These are phyloP conservation scores for Auricularia sp. DNA, from an alignment of 768 basidiomycete species.

Conservation along the genomic window DNA sequence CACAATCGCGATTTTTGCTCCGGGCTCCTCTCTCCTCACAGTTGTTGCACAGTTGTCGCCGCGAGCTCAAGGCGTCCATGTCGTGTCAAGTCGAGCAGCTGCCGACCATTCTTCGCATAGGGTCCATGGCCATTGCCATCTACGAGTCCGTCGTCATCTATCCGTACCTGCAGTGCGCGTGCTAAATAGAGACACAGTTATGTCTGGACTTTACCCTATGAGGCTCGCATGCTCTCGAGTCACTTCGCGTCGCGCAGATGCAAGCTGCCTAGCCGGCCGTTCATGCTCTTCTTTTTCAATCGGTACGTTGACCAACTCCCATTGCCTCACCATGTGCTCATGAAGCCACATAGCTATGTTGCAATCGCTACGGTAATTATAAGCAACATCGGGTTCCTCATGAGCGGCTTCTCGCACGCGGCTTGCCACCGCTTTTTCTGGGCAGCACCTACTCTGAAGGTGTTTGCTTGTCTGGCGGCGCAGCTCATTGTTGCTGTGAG, in stretches of 20 bases:
- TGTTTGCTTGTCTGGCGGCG: neutral
- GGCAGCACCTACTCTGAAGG: neutral
- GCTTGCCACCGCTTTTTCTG: neutral
- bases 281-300: neutral
- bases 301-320: neutral
- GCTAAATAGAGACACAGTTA: neutral
- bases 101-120: neutral
- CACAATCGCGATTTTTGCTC: no score
- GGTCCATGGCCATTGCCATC: neutral
- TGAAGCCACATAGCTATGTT: neutral
- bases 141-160: neutral
- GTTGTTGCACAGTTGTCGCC: no score
- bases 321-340: neutral
- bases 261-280: neutral
- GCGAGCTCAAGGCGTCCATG: neutral
- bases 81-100: neutral
- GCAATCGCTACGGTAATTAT: neutral
- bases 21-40: no score
- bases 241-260: neutral
- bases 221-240: neutral
- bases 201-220: neutral
- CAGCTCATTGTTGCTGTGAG: neutral
- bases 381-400: neutral
- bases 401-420: neutral
- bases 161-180: neutral